Evolutionary conservation across 345 rosid species (phyloP), one percentile per base, ranked within the genome.

Genomic region (Cardamine occulta): DNA sequence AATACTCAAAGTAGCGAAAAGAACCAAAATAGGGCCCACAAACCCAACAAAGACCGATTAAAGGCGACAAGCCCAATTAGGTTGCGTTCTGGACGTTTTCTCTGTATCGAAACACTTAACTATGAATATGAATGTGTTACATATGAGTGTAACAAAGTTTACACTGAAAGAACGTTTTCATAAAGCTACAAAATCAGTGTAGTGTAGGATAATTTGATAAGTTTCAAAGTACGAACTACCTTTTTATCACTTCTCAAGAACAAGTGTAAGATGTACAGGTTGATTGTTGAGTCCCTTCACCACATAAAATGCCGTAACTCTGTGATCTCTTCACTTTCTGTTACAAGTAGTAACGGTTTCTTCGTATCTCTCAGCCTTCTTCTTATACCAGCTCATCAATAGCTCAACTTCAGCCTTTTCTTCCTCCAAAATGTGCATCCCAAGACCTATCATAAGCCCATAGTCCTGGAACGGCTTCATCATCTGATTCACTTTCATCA

Each of bases 401-500:
- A 47, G 51, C 21, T 45, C 51, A 47, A 47, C 21, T 47, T n/a
- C 4, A 47, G 21, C 51, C 21, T 47, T n/a, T n/a, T 47, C 21
- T 47, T 47, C 51, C 21, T 47, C 51, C 1, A 13, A 2, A 4
- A 40, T 40, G n/a, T 40, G 47, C 47, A 40, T 40, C 51, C 51
- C 51, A 47, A 47, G 21, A 47, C 21, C 51, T n/a, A 47, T 47
- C 51, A 47, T 47, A 47, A 47, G 19, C 51, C 51, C 51, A 47
- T 63, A 77, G 54, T 63, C 75, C 80, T 56, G 28, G 44, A 47
- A 45, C 8, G 9, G 60, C 4, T 21, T 77, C 72, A 48, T 77
- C 72, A 0, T 71, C 72, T 31, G 76, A 57, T 18, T 71, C 78
- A 23, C 58, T 74, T 57, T 74, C 80, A 39, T 71, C 76, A 71